A percentile compares a stretch with the other conserved stretches of the same genome.
phyloP scores from a whole-genome alignment of 2,329 filamentous ascomycete genomes.

The Colletotrichum camelliae region DNA sequence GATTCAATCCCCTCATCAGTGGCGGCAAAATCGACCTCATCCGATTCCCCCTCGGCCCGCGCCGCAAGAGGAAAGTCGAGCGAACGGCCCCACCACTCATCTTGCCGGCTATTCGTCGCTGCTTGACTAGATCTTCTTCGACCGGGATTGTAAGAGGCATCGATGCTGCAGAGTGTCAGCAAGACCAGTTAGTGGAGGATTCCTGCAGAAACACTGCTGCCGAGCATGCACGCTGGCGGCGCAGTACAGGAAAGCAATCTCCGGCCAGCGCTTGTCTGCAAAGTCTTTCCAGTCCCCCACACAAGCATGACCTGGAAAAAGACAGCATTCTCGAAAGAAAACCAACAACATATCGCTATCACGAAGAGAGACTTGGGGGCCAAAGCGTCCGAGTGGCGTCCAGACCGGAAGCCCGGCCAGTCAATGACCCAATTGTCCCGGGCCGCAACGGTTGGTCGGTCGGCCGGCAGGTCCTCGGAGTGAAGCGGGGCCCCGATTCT shows the following conservation, averaged over 20 bases:
- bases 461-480: background rate
- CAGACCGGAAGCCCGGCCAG: background rate
- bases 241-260: background rate
- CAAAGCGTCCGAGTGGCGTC: background rate
- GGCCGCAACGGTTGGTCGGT: background rate
- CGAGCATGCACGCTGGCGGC: background rate
- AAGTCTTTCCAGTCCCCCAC: background rate
- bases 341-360: background rate
- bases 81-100: background rate
- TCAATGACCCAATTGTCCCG: background rate
- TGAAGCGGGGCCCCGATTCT: background rate
- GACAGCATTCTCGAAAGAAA: background rate
- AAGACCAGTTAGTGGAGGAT: background rate
- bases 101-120: background rate
- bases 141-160: background rate
- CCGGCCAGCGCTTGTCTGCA: background rate
- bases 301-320: background rate
- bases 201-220: background rate
- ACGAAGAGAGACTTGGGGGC: background rate
- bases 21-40: background rate
- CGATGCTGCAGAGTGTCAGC: background rate
- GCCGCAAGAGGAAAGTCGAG: background rate
- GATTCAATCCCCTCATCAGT: background rate
- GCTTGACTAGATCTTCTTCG: background rate
- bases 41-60: background rate